Evolutionary conservation across 2,329 filamentous ascomycete species (phyloP), one percentile per base, ranked within the genome.

Genomic region (Trichoderma sp.): DNA sequence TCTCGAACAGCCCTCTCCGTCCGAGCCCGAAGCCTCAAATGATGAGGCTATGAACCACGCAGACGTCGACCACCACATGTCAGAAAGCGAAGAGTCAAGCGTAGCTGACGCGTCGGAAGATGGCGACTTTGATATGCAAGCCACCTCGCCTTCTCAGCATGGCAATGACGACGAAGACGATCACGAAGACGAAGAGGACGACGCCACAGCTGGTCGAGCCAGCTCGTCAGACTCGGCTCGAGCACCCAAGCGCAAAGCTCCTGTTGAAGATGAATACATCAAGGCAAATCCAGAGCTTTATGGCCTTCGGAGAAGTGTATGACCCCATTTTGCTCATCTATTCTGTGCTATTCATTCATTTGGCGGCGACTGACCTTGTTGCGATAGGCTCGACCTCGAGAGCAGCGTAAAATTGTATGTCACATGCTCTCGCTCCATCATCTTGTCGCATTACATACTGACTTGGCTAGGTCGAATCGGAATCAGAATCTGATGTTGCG

Each of bases 251-350:
- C 91, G 94, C 81, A 91, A 92, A 81, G 80, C 85, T 73, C 79
- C 85, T 77, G 78, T 87, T 46, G 89, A 90, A 63, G 91, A 96
- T 69, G 90, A 94, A 58, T 94, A 90, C 77, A 97, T 98, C 75
- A 87, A 90, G 75, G 91, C 93, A 76, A 97, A 99, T 76, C 96
- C 96, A 55, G 94, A 97, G 81, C 85, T 99, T 10, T 99, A 98
- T 83, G 96, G 96, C 59, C 85, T 99, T 73, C 89, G 96, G 74
- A 89, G 96, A 82, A 99, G 96, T 83, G 94, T 96, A 90, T 71
- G 91, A 81, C 34, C 5, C 24, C 59, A 55, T 34, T 51, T 13
- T 34, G 26, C 24, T n/a, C 26, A 8, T 43, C 60, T 43, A 7
- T 55, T 59, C 18, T 8, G 26, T 51, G 34, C 30, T 11, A n/a